A percentile compares a stretch with the other conserved stretches of the same genome.
Conservation (phyloP, 2,329 filamentous ascomycete species). For the Cryphonectria parasitica region DNA sequence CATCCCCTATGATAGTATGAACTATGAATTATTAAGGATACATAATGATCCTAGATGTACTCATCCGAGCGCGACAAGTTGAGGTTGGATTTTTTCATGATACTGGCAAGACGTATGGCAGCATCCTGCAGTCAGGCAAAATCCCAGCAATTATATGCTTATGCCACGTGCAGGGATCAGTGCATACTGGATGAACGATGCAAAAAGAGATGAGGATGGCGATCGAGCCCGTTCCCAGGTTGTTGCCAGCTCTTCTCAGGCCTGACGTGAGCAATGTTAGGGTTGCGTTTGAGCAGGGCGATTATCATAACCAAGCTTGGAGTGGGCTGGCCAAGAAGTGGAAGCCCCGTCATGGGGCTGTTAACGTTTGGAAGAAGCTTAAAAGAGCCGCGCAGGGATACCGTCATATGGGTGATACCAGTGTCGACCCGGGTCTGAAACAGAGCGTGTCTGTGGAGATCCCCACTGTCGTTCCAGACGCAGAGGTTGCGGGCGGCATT, state of each 20-base stretch:
- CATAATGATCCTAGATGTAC: not conserved
- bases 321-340: not conserved
- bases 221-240: not conserved
- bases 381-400: conserved; percentile 23
- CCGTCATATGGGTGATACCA: not conserved
- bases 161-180: not conserved
- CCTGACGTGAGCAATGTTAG: not conserved
- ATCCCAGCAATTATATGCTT: not conserved
- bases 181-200: not conserved
- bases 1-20: not conserved
- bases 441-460: conserved; percentile 20
- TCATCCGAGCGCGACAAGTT: not conserved
- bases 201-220: not conserved
- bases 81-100: not conserved
- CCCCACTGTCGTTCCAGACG: conserved; percentile 11
- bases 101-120: not conserved
- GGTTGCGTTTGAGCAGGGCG: conserved; percentile 6
- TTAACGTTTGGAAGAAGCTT: conserved; percentile 28
- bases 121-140: not conserved
- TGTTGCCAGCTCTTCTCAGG: not conserved
- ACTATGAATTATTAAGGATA: not conserved
- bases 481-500: not conserved
- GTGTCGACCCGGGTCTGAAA: conserved; percentile 19
- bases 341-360: conserved; percentile 22
- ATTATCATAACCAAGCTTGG: not conserved